These are phyloP conservation scores for Pharnaceum exiguum DNA, from an alignment of 148 eudicot genomes.

Conservation along the genomic window DNA sequence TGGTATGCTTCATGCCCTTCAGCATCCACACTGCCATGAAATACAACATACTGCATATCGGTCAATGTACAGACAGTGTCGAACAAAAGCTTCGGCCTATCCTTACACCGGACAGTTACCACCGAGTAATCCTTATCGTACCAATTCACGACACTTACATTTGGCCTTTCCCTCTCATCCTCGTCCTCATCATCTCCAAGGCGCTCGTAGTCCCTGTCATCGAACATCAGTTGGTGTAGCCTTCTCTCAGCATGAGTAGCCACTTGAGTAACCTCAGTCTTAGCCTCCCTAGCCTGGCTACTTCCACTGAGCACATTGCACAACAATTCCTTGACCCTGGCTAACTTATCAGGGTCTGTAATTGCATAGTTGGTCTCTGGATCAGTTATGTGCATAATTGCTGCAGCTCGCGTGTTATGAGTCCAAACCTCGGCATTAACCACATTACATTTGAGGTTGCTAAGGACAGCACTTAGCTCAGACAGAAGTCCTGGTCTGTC, in stretches of 20 bases:
- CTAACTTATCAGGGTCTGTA: slow-evolving; percentile 50
- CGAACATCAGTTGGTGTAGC: slow-evolving; percentile 93
- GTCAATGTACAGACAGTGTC: slow-evolving; percentile 88
- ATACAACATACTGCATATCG: slow-evolving; percentile 92
- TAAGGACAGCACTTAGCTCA: slow-evolving; percentile 79
- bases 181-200: slow-evolving; percentile 28
- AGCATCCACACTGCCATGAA: slow-evolving; percentile 82
- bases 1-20: slow-evolving; percentile 81
- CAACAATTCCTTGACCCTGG: slow-evolving; percentile 49
- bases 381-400: slow-evolving; percentile 83
- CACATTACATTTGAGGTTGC: slow-evolving; percentile 78
- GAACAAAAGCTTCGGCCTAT: slow-evolving; percentile 86
- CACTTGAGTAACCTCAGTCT: slow-evolving; percentile 63
- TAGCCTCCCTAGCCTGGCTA: slow-evolving; percentile 56
- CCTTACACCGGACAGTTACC: slow-evolving; percentile 72
- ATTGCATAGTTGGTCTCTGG: slow-evolving; percentile 56
- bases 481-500: slow-evolving; percentile 90
- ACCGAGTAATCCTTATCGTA: slow-evolving; percentile 79
- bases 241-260: slow-evolving; percentile 72
- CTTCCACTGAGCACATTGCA: slow-evolving; percentile 76
- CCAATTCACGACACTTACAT: slow-evolving; percentile 80
- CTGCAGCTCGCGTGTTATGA: slow-evolving; percentile 88
- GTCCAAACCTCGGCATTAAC: slow-evolving; percentile 95
- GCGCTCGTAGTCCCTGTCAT: slow-evolving; percentile 73
- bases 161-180: slow-evolving; percentile 47